Percentiles rank a stretch among this genome's conserved stretches.
Evolutionary conservation across 768 basidiomycete genomes (phyloP).

Genomic region (Coprinopsis strossmayeri): DNA sequence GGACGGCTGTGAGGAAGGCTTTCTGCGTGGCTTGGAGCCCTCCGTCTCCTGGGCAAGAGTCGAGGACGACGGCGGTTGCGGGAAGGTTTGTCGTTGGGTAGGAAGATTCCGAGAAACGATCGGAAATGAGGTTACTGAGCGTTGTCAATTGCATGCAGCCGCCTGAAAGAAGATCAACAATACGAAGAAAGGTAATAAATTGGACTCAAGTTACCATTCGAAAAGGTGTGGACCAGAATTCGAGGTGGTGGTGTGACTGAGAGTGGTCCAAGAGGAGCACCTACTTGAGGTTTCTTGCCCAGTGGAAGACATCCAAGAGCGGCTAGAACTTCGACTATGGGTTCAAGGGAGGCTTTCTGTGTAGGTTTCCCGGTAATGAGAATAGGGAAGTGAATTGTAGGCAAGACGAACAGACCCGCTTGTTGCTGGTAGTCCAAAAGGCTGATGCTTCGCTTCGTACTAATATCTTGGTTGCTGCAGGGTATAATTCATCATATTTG

Average conservation of each 20-base stretch:
- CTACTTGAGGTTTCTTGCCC: not conserved
- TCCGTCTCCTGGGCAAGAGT: conserved; percentile 38
- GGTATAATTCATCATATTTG: conserved; percentile 34
- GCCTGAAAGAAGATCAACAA: conserved; percentile 21
- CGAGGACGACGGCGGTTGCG: conserved; percentile 32
- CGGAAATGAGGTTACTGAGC: conserved; percentile 26
- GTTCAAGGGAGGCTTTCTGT: conserved; percentile 25
- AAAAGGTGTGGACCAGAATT: conserved; percentile 40
- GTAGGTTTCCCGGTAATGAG: too few relatives aligned
- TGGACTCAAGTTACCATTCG: conserved; percentile 43
- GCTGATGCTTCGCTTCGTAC: conserved; percentile 29
- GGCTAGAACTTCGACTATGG: conserved; percentile 30
- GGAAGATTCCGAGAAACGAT: conserved; percentile 9
- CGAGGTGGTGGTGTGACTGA: too few relatives aligned
- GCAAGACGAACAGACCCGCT: conserved; percentile 22
- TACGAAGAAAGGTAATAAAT: not conserved
- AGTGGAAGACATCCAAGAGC: conserved; percentile 27
- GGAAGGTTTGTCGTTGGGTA: conserved; percentile 4
- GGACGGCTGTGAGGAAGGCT: conserved; percentile 26
- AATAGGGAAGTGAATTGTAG: too few relatives aligned
- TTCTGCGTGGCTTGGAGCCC: conserved; percentile 19
- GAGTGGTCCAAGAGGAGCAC: not conserved
- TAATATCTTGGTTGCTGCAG: conserved; percentile 34
- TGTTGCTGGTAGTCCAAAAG: conserved; percentile 26
- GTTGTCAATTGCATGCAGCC: conserved; percentile 31